These are phyloP conservation scores for Lycium barbarum DNA, from an alignment of 257 asterid genomes.

Conservation along the genomic window DNA sequence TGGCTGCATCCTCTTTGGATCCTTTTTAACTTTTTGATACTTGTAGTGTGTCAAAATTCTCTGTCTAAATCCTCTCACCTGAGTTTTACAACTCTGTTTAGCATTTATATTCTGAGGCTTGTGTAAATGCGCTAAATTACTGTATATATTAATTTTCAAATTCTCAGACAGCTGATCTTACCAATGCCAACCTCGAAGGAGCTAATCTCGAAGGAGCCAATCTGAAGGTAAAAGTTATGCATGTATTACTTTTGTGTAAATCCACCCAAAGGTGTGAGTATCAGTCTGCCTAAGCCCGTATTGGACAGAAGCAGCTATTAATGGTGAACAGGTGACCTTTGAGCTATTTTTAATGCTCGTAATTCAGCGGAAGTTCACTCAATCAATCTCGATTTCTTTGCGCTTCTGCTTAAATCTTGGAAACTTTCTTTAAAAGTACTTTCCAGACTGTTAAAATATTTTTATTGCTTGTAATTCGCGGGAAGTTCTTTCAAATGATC, in stretches of 20 bases:
- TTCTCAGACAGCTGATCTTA: slow-evolving; percentile 91
- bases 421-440: background rate
- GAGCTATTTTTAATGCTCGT: background rate
- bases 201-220: slow-evolving; percentile 98
- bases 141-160: slow-evolving; percentile 30
- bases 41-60: slow-evolving; percentile 3
- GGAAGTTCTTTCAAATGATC: slow-evolving; percentile 9
- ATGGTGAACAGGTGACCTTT: slow-evolving; percentile 7
- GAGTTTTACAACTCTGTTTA: slow-evolving; percentile 23
- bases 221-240: slow-evolving; percentile 64
- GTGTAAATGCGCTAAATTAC: slow-evolving; percentile 3
- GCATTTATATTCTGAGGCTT: slow-evolving; percentile 1
- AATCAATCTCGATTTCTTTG: background rate
- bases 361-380: background rate
- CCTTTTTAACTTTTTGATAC: background rate
- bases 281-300: background rate
- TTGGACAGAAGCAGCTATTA: slow-evolving; percentile 5
- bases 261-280: background rate
- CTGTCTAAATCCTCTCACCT: background rate
- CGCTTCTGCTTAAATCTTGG: background rate
- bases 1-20: slow-evolving; percentile 8
- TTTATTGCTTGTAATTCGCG: slow-evolving; percentile 12
- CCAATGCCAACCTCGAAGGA: slow-evolving; percentile 98
- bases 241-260: slow-evolving; percentile 17
- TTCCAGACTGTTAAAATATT: background rate